A percentile compares a stretch with the other conserved stretches of the same genome.
Evolutionary conservation across 2,329 filamentous ascomycete genomes (phyloP).

Genomic region (Aspergillus piperis): DNA sequence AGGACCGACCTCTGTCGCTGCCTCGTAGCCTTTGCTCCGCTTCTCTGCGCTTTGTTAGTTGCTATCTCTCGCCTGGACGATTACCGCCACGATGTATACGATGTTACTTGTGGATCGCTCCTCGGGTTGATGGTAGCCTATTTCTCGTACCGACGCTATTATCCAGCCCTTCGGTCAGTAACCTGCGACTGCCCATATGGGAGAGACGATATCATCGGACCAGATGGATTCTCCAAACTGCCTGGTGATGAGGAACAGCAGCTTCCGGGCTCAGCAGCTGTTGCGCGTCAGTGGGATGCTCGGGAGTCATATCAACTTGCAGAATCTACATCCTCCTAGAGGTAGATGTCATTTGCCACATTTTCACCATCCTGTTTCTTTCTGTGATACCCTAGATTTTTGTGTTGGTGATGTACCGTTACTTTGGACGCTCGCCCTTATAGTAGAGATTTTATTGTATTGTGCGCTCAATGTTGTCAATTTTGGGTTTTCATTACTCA

Average conservation of each 20-base stretch:
- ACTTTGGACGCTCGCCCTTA: neutral
- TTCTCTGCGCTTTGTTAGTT: conserved; percentile 60
- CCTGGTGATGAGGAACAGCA: conserved; percentile 38
- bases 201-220: conserved; percentile 22
- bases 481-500: neutral
- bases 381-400: conserved; percentile 18
- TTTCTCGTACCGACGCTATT: conserved; percentile 63
- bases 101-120: conserved; percentile 58
- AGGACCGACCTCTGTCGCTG: conserved; percentile 58
- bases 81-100: conserved; percentile 65
- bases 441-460: neutral
- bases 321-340: conserved; percentile 17
- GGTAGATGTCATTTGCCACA: conserved; percentile 2
- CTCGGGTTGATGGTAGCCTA: conserved; percentile 58
- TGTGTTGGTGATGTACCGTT: neutral
- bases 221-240: conserved; percentile 34
- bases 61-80: conserved; percentile 64
- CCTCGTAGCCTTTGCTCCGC: conserved; percentile 56
- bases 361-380: neutral
- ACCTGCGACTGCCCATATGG: conserved; percentile 57
- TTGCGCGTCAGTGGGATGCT: conserved; percentile 14
- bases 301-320: conserved; percentile 30
- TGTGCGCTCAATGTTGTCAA: neutral
- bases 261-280: conserved; percentile 17
- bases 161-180: conserved; percentile 53